phyloP scores from a whole-genome alignment of 148 eudicot genomes.

The Limonium bicolor region DNA sequence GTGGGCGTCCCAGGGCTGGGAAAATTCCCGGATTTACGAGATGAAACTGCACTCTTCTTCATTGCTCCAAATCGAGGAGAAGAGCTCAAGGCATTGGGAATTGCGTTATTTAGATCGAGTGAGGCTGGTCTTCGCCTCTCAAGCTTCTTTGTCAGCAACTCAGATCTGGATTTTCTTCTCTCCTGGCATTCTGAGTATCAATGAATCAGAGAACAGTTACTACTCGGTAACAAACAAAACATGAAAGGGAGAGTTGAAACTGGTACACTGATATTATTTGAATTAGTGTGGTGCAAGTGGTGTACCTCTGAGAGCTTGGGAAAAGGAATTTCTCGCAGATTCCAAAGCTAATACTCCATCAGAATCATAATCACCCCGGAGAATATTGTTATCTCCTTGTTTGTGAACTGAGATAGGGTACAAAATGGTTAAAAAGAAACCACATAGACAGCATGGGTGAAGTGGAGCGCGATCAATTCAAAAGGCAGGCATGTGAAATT shows the following conservation, averaged over 20 bases:
- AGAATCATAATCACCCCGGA: slow-evolving; percentile 8
- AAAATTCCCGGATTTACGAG: slow-evolving; percentile 29
- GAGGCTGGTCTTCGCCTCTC: slow-evolving; percentile 61
- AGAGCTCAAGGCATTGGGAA: slow-evolving; percentile 20
- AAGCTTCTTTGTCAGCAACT: slow-evolving; percentile 25
- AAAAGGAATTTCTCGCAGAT: slow-evolving; percentile 67
- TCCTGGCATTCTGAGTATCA: slow-evolving; percentile 56
- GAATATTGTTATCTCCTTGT: slow-evolving; percentile 19
- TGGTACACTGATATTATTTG: not conserved
- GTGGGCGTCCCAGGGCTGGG: slow-evolving; percentile 83
- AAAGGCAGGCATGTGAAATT: not conserved
- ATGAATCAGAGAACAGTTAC: not conserved
- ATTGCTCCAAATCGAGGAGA: slow-evolving; percentile 52
- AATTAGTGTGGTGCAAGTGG: not conserved
- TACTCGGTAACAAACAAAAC: not conserved
- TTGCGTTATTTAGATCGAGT: slow-evolving; percentile 46
- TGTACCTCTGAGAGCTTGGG: slow-evolving; percentile 70
- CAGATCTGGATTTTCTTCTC: slow-evolving; percentile 56
- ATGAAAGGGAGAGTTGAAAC: not conserved
- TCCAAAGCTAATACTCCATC: slow-evolving; percentile 27
- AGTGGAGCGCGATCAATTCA: not conserved
- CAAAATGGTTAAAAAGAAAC: slow-evolving; percentile 5
- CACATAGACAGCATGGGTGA: not conserved
- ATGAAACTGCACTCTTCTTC: slow-evolving; percentile 30
- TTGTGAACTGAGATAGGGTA: slow-evolving; percentile 20